Evolutionary conservation across 306 rosid genomes (phyloP).

Genomic region (Hylodesmum podocarpum): DNA sequence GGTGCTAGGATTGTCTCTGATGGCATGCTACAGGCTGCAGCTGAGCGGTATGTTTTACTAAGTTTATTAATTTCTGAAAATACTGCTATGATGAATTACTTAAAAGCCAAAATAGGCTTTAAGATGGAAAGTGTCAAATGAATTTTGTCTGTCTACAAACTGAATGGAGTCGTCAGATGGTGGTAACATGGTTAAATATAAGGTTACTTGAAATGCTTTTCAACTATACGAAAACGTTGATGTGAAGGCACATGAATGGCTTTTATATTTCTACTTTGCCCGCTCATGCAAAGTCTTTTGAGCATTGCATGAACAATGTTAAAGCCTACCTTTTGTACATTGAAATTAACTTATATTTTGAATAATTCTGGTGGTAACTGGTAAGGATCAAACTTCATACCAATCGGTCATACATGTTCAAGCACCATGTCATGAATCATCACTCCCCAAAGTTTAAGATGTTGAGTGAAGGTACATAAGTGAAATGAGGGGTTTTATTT

Average conservation of each 20-base stretch:
- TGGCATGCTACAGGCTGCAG: constrained; percentile 99
- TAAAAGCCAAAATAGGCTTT: not conserved
- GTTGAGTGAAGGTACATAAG: not conserved
- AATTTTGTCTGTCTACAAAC: not conserved
- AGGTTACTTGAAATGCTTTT: not conserved
- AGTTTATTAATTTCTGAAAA: constrained; percentile 11
- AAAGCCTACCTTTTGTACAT: not conserved
- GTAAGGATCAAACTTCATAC: not conserved
- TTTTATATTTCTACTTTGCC: not conserved
- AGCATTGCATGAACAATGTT: not conserved
- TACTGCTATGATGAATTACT: not conserved
- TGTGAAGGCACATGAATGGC: not conserved
- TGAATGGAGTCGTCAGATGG: not conserved
- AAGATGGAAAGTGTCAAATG: not conserved
- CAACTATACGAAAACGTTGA: not conserved
- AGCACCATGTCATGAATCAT: not conserved
- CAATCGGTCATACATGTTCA: not conserved
- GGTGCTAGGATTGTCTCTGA: constrained; percentile 84
- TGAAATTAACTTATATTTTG: not conserved
- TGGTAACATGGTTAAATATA: not conserved
- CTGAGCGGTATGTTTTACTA: constrained; percentile 75
- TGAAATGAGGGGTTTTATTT: not conserved
- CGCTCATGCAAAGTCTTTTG: not conserved
- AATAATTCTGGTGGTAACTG: not conserved
- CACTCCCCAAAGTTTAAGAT: not conserved